Percentiles rank a stretch among this genome's conserved stretches.
phyloP scores from a whole-genome alignment of 2,329 filamentous ascomycete genomes.

The Dactylonectria estremocensis region DNA sequence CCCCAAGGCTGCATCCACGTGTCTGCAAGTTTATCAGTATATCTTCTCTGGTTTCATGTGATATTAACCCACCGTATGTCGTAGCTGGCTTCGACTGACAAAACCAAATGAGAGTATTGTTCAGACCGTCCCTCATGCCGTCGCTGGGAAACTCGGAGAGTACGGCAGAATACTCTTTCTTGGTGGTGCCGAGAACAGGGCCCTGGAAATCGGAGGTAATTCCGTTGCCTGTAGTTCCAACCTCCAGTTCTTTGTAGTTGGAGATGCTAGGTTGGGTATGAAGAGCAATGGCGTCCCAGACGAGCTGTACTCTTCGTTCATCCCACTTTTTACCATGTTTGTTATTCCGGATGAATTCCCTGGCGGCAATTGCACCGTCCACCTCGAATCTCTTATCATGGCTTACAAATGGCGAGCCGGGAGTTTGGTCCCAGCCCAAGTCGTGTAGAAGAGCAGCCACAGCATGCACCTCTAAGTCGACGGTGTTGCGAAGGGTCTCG shows the following conservation, averaged over 20 bases:
- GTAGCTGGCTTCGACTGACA: slow-evolving; percentile 28
- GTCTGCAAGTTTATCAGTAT: not conserved
- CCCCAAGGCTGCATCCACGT: slow-evolving; percentile 36
- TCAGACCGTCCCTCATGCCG: slow-evolving; percentile 16
- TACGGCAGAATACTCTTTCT: slow-evolving; percentile 11
- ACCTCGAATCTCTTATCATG: slow-evolving; percentile 25
- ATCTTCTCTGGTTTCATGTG: not conserved
- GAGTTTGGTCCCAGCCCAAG: slow-evolving; percentile 31
- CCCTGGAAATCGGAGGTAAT: slow-evolving; percentile 27
- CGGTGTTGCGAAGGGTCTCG: not conserved
- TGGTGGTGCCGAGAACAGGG: slow-evolving; percentile 3
- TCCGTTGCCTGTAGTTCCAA: slow-evolving; percentile 18
- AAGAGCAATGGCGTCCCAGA: slow-evolving; percentile 32
- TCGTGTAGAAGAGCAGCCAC: slow-evolving; percentile 31
- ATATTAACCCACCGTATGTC: slow-evolving; percentile 18
- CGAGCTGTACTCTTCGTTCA: slow-evolving; percentile 8
- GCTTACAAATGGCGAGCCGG: slow-evolving; percentile 22
- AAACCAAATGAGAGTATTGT: slow-evolving; percentile 29
- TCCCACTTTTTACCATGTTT: slow-evolving; percentile 23
- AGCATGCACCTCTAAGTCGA: slow-evolving; percentile 30
- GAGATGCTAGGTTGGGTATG: slow-evolving; percentile 23
- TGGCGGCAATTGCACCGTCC: slow-evolving; percentile 27
- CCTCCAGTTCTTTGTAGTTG: slow-evolving; percentile 31
- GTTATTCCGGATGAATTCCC: slow-evolving; percentile 18
- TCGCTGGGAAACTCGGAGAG: slow-evolving; percentile 11